phyloP scores from a whole-genome alignment of 2,329 filamentous ascomycete genomes.

The Fusarium metavorans region DNA sequence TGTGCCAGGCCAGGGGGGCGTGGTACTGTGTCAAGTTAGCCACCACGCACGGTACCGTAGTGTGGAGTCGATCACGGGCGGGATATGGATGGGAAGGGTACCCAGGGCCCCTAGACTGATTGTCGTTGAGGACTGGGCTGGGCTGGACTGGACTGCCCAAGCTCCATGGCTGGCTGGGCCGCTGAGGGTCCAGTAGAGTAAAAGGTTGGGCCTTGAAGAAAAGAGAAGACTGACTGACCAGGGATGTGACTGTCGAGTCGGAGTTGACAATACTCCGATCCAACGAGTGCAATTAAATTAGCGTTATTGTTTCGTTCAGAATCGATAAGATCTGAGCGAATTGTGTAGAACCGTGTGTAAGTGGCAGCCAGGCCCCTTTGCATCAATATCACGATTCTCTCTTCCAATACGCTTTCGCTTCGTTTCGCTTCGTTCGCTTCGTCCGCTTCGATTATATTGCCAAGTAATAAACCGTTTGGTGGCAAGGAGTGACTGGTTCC shows the following conservation, averaged over 20 bases:
- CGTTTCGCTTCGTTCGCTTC: conserved; percentile 11
- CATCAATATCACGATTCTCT: conserved; percentile 46
- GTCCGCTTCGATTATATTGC: conserved; percentile 35
- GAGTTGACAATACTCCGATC: conserved; percentile 40
- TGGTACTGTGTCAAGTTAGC: conserved; percentile 36
- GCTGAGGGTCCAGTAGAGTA: conserved; percentile 30
- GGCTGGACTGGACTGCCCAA: neutral
- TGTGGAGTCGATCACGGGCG: conserved; percentile 45
- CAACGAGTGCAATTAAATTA: conserved; percentile 48
- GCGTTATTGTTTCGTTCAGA: conserved; percentile 41
- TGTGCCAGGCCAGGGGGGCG: conserved; percentile 37
- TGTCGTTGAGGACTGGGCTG: conserved; percentile 33
- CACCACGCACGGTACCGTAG: conserved; percentile 29
- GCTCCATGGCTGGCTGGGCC: neutral
- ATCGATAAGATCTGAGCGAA: conserved; percentile 43
- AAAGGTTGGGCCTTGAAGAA: conserved; percentile 39
- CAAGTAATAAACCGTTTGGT: neutral
- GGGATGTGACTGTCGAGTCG: conserved; percentile 27
- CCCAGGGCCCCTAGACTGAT: conserved; percentile 6
- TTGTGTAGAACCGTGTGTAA: conserved; percentile 37
- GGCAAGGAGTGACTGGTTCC: conserved; percentile 62
- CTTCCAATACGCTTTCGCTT: neutral
- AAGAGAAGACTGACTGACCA: conserved; percentile 24
- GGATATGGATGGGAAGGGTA: conserved; percentile 34
- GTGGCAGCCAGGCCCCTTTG: conserved; percentile 40